A percentile compares a stretch with the other conserved stretches of the same genome.
Evolutionary conservation across 148 eudicot species (phyloP).

Genomic region (Camellia granthamiana): DNA sequence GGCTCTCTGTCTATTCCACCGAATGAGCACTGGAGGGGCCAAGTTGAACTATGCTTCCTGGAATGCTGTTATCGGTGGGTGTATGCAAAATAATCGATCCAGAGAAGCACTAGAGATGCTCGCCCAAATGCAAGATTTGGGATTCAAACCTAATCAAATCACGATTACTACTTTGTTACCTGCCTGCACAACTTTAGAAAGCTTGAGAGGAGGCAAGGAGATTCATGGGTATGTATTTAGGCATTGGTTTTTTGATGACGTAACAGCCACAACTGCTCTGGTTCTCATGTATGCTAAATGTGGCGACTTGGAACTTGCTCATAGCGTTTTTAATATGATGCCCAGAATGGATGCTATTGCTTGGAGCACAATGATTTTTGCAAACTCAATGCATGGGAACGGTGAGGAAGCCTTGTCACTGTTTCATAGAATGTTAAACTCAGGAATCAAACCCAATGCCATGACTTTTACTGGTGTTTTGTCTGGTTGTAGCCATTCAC

Average conservation of each 20-base stretch:
- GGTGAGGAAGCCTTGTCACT: slow-evolving; percentile 58
- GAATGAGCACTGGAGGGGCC: slow-evolving; percentile 44
- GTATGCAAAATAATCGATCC: slow-evolving; percentile 51
- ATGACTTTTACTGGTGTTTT: slow-evolving; percentile 71
- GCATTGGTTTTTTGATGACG: slow-evolving; percentile 46
- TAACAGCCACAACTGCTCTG: slow-evolving; percentile 59
- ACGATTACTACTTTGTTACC: slow-evolving; percentile 63
- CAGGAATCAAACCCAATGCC: slow-evolving; percentile 56
- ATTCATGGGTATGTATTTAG: slow-evolving; percentile 58
- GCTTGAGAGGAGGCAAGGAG: slow-evolving; percentile 67
- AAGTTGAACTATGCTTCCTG: slow-evolving; percentile 56
- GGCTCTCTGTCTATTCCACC: slow-evolving; percentile 41
- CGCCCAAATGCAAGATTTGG: slow-evolving; percentile 49
- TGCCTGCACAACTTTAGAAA: slow-evolving; percentile 59
- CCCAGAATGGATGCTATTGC: slow-evolving; percentile 55
- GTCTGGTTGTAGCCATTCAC: slow-evolving; percentile 78
- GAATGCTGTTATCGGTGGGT: slow-evolving; percentile 78
- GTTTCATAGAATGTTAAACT: slow-evolving; percentile 49
- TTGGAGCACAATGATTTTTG: slow-evolving; percentile 77
- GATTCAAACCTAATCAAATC: slow-evolving; percentile 63
- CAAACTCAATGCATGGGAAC: slow-evolving; percentile 70
- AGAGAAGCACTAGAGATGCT: slow-evolving; percentile 53
- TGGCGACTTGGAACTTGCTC: slow-evolving; percentile 56
- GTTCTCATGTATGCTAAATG: slow-evolving; percentile 75
- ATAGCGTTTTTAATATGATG: slow-evolving; percentile 49